Percentiles rank a stretch among this genome's conserved stretches.
phyloP scores from a whole-genome alignment of 1,139 yeast species.

The Pichia inconspicua region DNA sequence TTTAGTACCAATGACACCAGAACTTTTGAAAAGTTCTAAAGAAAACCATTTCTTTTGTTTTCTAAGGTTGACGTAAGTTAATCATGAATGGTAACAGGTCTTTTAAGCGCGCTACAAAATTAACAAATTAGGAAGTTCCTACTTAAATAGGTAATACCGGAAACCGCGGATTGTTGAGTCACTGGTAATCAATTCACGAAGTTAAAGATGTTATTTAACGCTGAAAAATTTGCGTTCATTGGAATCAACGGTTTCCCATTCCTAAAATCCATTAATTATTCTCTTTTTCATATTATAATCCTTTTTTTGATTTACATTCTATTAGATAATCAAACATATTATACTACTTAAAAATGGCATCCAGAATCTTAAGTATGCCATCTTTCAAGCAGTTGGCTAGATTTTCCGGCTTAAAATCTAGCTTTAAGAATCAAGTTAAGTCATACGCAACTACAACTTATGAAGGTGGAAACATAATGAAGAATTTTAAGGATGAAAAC shows the following conservation, averaged over 20 bases:
- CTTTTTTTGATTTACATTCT: background rate
- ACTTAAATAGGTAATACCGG: slow-evolving; percentile 21
- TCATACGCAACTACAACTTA: slow-evolving; percentile 31
- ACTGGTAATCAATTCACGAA: slow-evolving; percentile 1
- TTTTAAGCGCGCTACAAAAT: slow-evolving; percentile 17
- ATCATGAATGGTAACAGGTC: background rate
- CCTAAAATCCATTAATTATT: background rate
- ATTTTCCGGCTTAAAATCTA: slow-evolving; percentile 3
- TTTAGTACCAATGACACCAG: background rate
- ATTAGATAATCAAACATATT: background rate
- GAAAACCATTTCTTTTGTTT: background rate
- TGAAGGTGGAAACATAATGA: slow-evolving; percentile 50
- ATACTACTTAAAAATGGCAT: slow-evolving; percentile 6
- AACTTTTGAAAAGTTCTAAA: too few relatives aligned
- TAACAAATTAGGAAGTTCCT: slow-evolving; percentile 10
- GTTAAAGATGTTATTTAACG: background rate
- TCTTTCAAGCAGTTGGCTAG: slow-evolving; percentile 12
- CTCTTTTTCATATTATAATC: background rate
- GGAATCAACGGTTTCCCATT: background rate
- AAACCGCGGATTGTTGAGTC: slow-evolving; percentile 24
- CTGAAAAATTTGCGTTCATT: slow-evolving; percentile 3
- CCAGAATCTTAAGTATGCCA: slow-evolving; percentile 7
- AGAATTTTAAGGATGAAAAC: slow-evolving; percentile 40
- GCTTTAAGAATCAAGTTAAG: slow-evolving; percentile 7
- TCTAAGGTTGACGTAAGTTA: background rate